phyloP scores from a whole-genome alignment of 164 flowering plant genomes.

The Warburgia ugandensis region DNA sequence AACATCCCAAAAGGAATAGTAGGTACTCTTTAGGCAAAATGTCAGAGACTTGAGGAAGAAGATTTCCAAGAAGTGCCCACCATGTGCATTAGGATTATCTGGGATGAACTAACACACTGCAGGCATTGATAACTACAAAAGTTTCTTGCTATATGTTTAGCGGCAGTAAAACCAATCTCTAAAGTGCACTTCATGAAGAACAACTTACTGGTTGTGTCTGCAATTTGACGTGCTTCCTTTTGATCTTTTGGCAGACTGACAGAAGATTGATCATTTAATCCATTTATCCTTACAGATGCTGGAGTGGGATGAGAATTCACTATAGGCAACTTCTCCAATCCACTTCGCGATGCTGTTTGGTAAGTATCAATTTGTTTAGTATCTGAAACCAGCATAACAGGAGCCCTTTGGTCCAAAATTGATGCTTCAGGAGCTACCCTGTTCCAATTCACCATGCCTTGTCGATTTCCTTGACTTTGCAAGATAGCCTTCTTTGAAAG shows the following conservation, averaged over 20 bases:
- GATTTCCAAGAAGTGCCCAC: too few species aligned
- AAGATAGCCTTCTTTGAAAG: constrained; percentile 30
- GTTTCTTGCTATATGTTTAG: too few species aligned
- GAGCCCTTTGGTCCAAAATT: constrained; percentile 29
- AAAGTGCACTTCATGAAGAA: background rate
- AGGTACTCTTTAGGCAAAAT: too few species aligned
- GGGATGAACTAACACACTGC: too few species aligned
- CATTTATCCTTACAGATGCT: constrained; percentile 19
- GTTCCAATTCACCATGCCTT: constrained; percentile 23
- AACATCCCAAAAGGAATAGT: too few species aligned
- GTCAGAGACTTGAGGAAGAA: too few species aligned
- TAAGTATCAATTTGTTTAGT: constrained; percentile 43
- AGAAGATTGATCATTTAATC: constrained; percentile 25
- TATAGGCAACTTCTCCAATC: constrained; percentile 47
- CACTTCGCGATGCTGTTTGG: constrained; percentile 32
- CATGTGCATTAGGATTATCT: too few species aligned
- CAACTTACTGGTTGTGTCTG: constrained; percentile 38
- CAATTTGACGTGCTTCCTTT: constrained; percentile 32
- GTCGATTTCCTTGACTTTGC: constrained; percentile 34
- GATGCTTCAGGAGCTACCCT: constrained; percentile 54
- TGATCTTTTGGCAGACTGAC: constrained; percentile 23
- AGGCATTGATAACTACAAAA: too few species aligned
- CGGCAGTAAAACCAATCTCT: too few species aligned
- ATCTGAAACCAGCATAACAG: constrained; percentile 19
- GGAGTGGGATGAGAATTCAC: constrained; percentile 15